Evolutionary conservation across 2,329 filamentous ascomycete species (phyloP), one percentile per base, ranked within the genome.

Genomic region (Cladophialophora chaetospira): DNA sequence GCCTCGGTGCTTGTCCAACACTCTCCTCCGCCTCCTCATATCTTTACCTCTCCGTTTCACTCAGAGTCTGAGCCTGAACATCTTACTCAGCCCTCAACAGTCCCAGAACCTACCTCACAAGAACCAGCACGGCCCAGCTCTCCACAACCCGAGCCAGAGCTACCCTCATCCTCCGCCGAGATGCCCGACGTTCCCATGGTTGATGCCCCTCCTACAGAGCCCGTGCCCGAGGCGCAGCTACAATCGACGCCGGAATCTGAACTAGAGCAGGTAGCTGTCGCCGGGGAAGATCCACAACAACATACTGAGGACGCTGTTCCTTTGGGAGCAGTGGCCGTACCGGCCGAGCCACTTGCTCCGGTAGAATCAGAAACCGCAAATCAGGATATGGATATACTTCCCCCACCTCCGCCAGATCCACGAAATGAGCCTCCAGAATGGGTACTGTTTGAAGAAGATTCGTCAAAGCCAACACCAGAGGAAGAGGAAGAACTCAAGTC

Each of bases 401-500:
- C 52, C 17, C 47, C 57, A 42, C 38, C 46, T 1, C 35, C 35
- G 9, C 44, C 47, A 10, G 45, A 59, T 21, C 51, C 48, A 9
- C 28, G 45, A 4, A 19, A 33, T 6, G 47, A 55, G 15, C 29
- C 48, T 28, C 60, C 75, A 25, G 75, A 75, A 50, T 84, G 81
- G 81, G 77, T 77, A 10, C 77, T 79, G 3, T 75, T 83, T 44
- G 73, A 76, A 46, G 82, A 86, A 67, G 84, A 86, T 64, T 75
- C 70, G 5, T 81, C 80, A 0, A 67, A 70, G 2, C 82, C 84
- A 5, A 78, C 81, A 54, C 81, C 82, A 63, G 77, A 77, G 8
- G 84, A 87, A 71, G 65, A 85, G 63, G 80, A 79, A 63, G 80
- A 81, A 63, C 83, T 86, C 28, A 80, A 79, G 63, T 79, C 80